Evolutionary conservation across 1,284 basidiomycete genomes (phyloP).

Genomic region (Heterobasidion irregulare): DNA sequence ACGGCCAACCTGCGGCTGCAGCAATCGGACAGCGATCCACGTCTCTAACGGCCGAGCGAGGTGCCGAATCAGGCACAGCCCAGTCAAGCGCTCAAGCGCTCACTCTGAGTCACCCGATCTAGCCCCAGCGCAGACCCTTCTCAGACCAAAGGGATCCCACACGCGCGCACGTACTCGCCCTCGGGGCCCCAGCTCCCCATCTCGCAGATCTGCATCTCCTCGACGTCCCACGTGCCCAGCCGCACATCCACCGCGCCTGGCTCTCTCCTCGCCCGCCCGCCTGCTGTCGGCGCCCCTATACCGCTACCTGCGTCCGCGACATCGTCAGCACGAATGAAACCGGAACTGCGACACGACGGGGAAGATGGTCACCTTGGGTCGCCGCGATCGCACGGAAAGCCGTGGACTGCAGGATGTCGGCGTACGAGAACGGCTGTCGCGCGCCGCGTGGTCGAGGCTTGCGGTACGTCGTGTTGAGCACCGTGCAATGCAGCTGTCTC

Average conservation of each 20-base stretch:
- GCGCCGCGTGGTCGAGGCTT: slow-evolving; percentile 25
- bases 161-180: slow-evolving; percentile 41
- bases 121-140: not conserved
- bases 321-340: too few species aligned
- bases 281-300: not conserved
- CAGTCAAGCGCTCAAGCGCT: too few species aligned
- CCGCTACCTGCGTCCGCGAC: too few species aligned
- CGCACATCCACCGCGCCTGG: slow-evolving; percentile 22
- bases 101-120: too few species aligned
- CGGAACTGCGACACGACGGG: not conserved
- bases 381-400: slow-evolving; percentile 16
- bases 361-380: not conserved
- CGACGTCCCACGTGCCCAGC: slow-evolving; percentile 37
- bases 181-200: slow-evolving; percentile 52
- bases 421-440: slow-evolving; percentile 39
- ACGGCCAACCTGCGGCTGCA: too few species aligned
- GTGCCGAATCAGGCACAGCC: too few species aligned
- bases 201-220: slow-evolving; percentile 48
- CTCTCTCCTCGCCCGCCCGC: not conserved
- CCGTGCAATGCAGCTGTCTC: slow-evolving; percentile 56
- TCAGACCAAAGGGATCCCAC: slow-evolving; percentile 2
- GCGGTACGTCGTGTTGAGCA: slow-evolving; percentile 55
- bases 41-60: too few species aligned
- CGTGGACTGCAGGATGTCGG: slow-evolving; percentile 28
- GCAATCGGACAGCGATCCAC: too few species aligned